Percentiles rank a stretch among this genome's conserved stretches.
phyloP scores from a whole-genome alignment of 805 yeast genomes.

The Monosporozyma aquatica region DNA sequence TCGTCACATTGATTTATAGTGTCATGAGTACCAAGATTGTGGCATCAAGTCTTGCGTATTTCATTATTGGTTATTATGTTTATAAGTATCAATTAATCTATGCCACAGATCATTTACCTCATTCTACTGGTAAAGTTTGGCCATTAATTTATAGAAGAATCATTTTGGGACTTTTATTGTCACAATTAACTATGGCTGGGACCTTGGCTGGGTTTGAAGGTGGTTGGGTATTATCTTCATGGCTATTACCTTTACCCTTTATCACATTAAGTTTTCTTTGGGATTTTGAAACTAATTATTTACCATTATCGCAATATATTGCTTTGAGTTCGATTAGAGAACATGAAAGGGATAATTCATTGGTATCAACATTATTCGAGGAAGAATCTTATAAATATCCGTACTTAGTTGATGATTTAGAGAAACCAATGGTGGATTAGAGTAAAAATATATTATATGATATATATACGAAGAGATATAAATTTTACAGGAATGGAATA shows the following conservation, averaged over 20 bases:
- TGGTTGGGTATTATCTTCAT: slow-evolving; percentile 66
- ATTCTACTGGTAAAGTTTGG: slow-evolving; percentile 96
- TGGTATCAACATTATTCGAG: slow-evolving; percentile 17
- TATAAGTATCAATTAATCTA: slow-evolving; percentile 85
- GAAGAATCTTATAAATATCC: slow-evolving; percentile 67
- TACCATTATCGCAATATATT: slow-evolving; percentile 75
- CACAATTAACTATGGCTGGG: slow-evolving; percentile 91
- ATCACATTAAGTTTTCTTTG: slow-evolving; percentile 57
- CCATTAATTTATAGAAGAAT: slow-evolving; percentile 79
- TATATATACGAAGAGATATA: neutral
- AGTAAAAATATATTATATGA: neutral
- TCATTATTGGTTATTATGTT: slow-evolving; percentile 76
- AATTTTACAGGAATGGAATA: neutral
- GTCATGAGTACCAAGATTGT: slow-evolving; percentile 83
- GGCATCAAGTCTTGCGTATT: slow-evolving; percentile 75
- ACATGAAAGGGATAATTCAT: slow-evolving; percentile 29
- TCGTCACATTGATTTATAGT: slow-evolving; percentile 79
- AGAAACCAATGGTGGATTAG: slow-evolving; percentile 72
- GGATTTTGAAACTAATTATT: slow-evolving; percentile 72
- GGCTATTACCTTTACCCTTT: slow-evolving; percentile 68
- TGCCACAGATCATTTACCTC: slow-evolving; percentile 90
- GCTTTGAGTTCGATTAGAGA: slow-evolving; percentile 74
- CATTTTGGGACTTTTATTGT: slow-evolving; percentile 67
- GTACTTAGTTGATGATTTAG: slow-evolving; percentile 54
- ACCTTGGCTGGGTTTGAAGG: slow-evolving; percentile 68